Base-by-base conservation (phyloP, 148 eudicot genomes). In the Silene conica region DNA sequence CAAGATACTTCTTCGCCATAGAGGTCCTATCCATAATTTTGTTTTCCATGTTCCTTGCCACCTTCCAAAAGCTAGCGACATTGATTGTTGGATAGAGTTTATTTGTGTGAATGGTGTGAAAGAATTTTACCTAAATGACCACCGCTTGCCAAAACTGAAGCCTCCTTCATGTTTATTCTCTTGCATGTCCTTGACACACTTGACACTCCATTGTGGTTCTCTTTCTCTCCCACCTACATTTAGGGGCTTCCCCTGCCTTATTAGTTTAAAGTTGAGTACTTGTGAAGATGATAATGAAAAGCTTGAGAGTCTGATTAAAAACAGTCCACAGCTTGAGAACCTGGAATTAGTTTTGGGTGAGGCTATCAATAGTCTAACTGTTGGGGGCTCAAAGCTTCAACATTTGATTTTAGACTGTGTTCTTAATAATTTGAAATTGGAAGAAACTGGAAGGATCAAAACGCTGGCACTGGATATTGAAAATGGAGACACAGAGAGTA, bases 161-260 rank as follows among this genome's bases (percentile, higher is more conserved):
- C 57, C 54, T 2, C 67, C 73, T 22, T 68, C 34, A 3, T 46
- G 73, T n/a, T 20, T 76, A 16, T 76, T 68, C 64, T 67, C 77
- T 14, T 55, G 38, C 7, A 6, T 41, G 26, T 64, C 38, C 14
- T 54, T 74, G 50, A 65, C 68, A 31, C 50, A 64, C 68, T 48
- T 76, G 73, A 60, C 72, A 18, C 67, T 41, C 58, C 55, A 59
- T 1, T 76, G 73, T 12, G 19, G 43, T n/a, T 5, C 31, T 25
- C 23, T 13, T 46, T 69, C 60, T 1, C 57, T 69, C 23, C 48
- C 79, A 28, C 41, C 79, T 2, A 59, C 59, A 28, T 69, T 76
- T 69, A 18, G 52, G 4, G 61, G 79, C 5, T 76, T 76, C 71
- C 73, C 73, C 1, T 18, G 60, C 68, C 79, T 76, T 25, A 25